Conservation (phyloP, 345 rosid species). For the Salix purpurea region DNA sequence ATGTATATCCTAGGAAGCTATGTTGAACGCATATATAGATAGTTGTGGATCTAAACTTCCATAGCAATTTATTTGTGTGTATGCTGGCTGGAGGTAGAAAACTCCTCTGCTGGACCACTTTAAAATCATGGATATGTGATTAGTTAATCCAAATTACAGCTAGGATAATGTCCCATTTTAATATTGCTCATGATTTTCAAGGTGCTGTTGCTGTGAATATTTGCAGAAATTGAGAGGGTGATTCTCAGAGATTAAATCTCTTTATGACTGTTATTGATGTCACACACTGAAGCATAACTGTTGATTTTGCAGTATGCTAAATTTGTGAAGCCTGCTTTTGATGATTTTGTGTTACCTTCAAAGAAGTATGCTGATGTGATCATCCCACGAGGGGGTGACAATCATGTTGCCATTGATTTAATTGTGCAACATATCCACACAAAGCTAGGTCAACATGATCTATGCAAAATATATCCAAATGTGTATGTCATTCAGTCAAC, state of each 20-base stretch:
- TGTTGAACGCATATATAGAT: background rate
- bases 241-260: background rate
- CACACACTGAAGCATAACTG: conserved; percentile 5
- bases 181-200: background rate
- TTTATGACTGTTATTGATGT: background rate
- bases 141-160: background rate
- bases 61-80: background rate
- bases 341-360: conserved; percentile 90
- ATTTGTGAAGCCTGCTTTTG: conserved; percentile 99
- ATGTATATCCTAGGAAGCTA: background rate
- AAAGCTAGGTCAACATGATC: conserved; percentile 94
- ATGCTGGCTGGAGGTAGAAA: background rate
- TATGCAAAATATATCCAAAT: conserved; percentile 85
- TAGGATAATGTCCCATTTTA: background rate
- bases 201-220: conserved; percentile 3
- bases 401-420: conserved; percentile 94
- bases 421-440: conserved; percentile 91
- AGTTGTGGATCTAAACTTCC: background rate
- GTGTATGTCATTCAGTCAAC: conserved; percentile 78
- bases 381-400: conserved; percentile 93
- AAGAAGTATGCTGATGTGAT: conserved; percentile 94
- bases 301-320: conserved; percentile 73
- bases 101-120: background rate
- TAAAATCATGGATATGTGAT: background rate
- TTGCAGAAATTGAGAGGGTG: background rate